phyloP scores from a whole-genome alignment of 805 yeast genomes.

The Priceomyces fermenticarens region DNA sequence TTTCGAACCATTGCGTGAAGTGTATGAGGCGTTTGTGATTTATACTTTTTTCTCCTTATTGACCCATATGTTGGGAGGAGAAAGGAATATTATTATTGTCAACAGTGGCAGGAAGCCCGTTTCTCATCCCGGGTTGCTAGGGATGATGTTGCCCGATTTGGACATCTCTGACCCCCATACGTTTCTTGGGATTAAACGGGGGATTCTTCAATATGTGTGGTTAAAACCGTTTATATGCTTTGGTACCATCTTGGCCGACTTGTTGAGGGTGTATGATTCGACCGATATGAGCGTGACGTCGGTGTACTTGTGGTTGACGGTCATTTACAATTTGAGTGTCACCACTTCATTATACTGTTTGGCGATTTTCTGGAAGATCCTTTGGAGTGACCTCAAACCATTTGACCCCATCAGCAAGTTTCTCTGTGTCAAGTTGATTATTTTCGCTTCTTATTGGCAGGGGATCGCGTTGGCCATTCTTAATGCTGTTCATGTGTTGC shows the following conservation, averaged over 20 bases:
- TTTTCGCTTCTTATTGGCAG: slow-evolving; percentile 99
- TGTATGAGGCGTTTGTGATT: slow-evolving; percentile 94
- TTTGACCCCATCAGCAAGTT: slow-evolving; percentile 92
- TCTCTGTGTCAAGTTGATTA: slow-evolving; percentile 86
- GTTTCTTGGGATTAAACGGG: slow-evolving; percentile 73
- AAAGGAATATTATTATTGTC: slow-evolving; percentile 71
- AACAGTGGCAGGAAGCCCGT: slow-evolving; percentile 73
- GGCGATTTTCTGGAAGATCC: slow-evolving; percentile 89
- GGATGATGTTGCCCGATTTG: slow-evolving; percentile 49
- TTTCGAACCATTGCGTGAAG: slow-evolving; percentile 74
- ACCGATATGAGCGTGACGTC: slow-evolving; percentile 47
- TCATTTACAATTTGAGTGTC: slow-evolving; percentile 76
- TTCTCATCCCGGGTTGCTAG: slow-evolving; percentile 57
- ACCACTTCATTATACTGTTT: slow-evolving; percentile 78
- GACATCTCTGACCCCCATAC: slow-evolving; percentile 87
- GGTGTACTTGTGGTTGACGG: slow-evolving; percentile 59
- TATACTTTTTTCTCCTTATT: slow-evolving; percentile 86
- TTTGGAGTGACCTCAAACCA: slow-evolving; percentile 70
- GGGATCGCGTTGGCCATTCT: slow-evolving; percentile 59
- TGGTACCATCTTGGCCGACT: slow-evolving; percentile 45
- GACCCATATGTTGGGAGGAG: slow-evolving; percentile 88
- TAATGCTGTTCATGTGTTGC: slow-evolving; percentile 46
- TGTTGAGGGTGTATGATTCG: slow-evolving; percentile 49
- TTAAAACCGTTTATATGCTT: slow-evolving; percentile 79
- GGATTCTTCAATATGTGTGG: slow-evolving; percentile 94